Percentiles rank a stretch among this genome's conserved stretches.
phyloP scores from a whole-genome alignment of 108 stramenopile species.

The Craspedostauros australis region DNA sequence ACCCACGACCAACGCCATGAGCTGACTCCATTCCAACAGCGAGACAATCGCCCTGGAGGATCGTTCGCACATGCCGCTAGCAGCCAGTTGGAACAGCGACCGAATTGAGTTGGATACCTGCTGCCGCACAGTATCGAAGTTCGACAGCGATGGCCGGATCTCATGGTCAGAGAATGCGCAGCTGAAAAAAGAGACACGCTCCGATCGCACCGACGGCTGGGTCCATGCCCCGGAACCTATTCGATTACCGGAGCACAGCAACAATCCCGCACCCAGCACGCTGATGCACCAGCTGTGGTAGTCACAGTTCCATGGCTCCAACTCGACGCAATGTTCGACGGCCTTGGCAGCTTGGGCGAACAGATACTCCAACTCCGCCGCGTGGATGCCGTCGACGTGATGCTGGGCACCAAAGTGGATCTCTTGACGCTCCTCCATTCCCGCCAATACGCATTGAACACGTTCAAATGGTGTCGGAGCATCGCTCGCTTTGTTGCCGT shows the following conservation, averaged over 20 bases:
- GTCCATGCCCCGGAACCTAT: conserved; percentile 18
- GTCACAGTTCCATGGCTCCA: conserved; percentile 16
- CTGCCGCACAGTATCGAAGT: conserved; percentile 29
- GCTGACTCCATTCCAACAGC: conserved; percentile 38
- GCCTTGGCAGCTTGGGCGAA: conserved; percentile 19
- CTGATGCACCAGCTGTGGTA: conserved; percentile 34
- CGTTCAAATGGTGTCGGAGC: too few relatives aligned
- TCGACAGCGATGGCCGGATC: conserved; percentile 20
- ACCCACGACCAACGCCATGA: conserved; percentile 32
- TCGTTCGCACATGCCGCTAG: conserved; percentile 8
- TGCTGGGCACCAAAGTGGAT: too few relatives aligned
- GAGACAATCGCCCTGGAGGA: conserved; percentile 13
- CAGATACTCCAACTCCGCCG: conserved; percentile 26
- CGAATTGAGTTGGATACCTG: conserved; percentile 17
- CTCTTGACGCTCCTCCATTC: too few relatives aligned
- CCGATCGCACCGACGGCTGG: not conserved
- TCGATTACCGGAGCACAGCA: conserved; percentile 37
- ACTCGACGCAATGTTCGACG: conserved; percentile 17
- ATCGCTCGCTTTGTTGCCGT: too few relatives aligned
- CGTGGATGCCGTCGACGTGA: conserved; percentile 4
- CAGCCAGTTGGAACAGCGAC: conserved; percentile 14
- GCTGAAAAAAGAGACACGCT: too few relatives aligned
- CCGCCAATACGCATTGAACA: too few relatives aligned
- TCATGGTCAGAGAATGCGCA: conserved; percentile 9
- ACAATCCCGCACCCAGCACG: conserved; percentile 22